phyloP scores from a whole-genome alignment of 306 rosid genomes.

The Inga oerstediana region DNA sequence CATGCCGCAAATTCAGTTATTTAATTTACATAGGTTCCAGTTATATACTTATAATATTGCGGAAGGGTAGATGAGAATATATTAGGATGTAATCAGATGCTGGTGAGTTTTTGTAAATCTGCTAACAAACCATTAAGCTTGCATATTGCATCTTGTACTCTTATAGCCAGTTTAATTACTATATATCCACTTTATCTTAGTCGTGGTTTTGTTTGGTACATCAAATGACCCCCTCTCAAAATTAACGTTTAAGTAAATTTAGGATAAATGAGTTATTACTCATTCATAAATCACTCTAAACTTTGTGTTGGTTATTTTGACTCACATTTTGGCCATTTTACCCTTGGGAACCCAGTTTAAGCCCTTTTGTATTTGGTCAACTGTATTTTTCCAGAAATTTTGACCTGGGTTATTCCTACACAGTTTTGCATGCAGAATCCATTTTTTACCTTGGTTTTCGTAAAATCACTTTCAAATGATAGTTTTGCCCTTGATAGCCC shows the following conservation, averaged over 20 bases:
- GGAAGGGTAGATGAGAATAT: slow-evolving; percentile 18
- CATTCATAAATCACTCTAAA: too few relatives aligned
- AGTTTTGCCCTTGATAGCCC: too few relatives aligned
- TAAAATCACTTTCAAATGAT: too few relatives aligned
- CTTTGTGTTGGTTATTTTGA: too few relatives aligned
- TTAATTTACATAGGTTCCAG: neutral
- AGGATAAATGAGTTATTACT: neutral
- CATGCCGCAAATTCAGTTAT: slow-evolving; percentile 1
- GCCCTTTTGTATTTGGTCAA: too few relatives aligned
- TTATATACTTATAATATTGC: neutral
- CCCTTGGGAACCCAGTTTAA: accelerated
- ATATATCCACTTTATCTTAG: neutral
- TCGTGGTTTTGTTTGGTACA: neutral
- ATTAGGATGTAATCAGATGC: neutral
- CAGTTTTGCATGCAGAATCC: too few relatives aligned
- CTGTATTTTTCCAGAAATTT: too few relatives aligned
- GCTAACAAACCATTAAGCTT: slow-evolving; percentile 15
- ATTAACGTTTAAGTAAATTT: neutral
- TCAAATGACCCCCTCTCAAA: neutral
- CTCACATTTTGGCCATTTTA: too few relatives aligned
- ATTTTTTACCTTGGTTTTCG: too few relatives aligned
- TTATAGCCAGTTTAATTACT: slow-evolving; percentile 5
- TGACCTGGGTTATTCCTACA: too few relatives aligned
- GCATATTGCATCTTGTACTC: neutral
- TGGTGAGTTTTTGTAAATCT: slow-evolving; percentile 30